Evolutionary conservation across 2,329 filamentous ascomycete genomes (phyloP).

Genomic region (Stromatinia cepivora): DNA sequence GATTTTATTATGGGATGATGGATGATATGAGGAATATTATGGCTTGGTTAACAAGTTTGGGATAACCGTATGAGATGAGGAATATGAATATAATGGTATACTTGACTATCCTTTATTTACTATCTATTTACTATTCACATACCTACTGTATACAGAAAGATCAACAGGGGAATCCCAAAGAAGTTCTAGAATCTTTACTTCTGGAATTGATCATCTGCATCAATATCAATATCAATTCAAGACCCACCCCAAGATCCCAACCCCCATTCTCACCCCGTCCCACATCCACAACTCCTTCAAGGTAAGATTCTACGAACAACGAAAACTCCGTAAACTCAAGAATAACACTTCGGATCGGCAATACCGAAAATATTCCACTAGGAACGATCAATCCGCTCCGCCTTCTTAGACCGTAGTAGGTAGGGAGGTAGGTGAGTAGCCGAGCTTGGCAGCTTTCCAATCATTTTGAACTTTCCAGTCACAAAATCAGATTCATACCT

Average conservation of each 20-base stretch:
- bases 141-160: background rate
- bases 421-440: too few relatives aligned
- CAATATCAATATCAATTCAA: too few relatives aligned
- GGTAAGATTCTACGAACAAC: too few relatives aligned
- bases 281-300: too few relatives aligned
- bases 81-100: too few relatives aligned
- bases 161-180: background rate
- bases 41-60: too few relatives aligned
- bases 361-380: background rate
- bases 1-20: too few relatives aligned
- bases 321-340: background rate
- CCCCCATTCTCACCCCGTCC: background rate
- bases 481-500: background rate
- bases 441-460: constrained; percentile 1
- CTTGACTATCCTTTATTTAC: too few relatives aligned
- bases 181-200: background rate
- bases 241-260: background rate
- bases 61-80: too few relatives aligned
- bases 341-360: background rate
- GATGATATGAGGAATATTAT: too few relatives aligned
- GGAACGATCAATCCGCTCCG: background rate
- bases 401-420: background rate
- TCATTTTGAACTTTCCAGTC: background rate
- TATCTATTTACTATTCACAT: too few relatives aligned
- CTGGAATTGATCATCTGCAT: background rate